These are phyloP conservation scores for Coprinopsis marcescibilis DNA, from an alignment of 768 basidiomycete species.

Conservation along the genomic window DNA sequence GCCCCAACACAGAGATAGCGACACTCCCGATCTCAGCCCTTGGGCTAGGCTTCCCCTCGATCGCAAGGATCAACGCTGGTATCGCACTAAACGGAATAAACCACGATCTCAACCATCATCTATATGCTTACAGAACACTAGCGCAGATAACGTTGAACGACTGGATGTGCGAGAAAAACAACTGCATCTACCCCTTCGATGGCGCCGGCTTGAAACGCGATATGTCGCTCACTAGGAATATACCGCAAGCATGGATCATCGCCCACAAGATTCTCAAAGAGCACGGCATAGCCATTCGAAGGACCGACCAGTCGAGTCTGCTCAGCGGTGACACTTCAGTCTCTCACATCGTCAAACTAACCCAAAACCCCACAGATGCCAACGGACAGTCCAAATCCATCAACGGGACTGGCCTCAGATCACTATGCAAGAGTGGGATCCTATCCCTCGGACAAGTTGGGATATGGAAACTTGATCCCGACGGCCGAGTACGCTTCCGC, in stretches of 20 bases:
- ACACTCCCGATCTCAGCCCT: constrained; percentile 5
- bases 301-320: too few species aligned
- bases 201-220: neutral
- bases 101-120: constrained; percentile 18
- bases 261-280: neutral
- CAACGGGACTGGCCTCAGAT: too few species aligned
- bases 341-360: too few species aligned
- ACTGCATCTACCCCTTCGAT: neutral
- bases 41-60: constrained; percentile 15
- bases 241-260: neutral
- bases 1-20: constrained; percentile 6
- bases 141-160: constrained; percentile 14
- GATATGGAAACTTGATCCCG: too few species aligned
- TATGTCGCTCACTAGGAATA: neutral
- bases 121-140: constrained; percentile 11
- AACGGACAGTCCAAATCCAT: too few species aligned
- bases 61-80: constrained; percentile 10
- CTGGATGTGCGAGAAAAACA: constrained; percentile 14
- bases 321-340: too few species aligned
- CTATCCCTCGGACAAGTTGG: too few species aligned
- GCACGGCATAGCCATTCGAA: too few species aligned
- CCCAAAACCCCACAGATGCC: too few species aligned
- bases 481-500: too few species aligned
- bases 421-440: too few species aligned
- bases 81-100: constrained; percentile 10